phyloP scores from a whole-genome alignment of 208 protist genomes.

The Trypanosoma boissoni region DNA sequence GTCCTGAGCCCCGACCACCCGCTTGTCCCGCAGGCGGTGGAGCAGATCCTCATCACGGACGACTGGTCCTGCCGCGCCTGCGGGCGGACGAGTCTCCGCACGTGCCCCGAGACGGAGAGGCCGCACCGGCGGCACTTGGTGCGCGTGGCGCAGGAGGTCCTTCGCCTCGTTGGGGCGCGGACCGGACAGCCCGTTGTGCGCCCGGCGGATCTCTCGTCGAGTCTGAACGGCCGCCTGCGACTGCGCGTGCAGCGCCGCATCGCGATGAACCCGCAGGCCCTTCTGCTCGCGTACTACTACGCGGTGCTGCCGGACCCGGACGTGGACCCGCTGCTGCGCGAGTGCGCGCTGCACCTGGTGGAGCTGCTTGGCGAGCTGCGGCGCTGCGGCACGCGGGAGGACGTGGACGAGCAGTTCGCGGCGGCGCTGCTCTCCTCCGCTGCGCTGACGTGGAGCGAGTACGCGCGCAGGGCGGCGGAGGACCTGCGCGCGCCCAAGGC shows the following conservation, averaged over 20 bases:
- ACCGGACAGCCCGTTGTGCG: constrained; percentile 53
- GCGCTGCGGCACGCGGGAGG: constrained; percentile 32
- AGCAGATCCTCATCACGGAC: constrained; percentile 77
- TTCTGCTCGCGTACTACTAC: constrained; percentile 74
- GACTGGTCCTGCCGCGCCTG: constrained; percentile 58
- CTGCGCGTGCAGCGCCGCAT: constrained; percentile 59
- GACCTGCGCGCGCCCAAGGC: constrained; percentile 16
- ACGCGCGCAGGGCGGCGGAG: constrained; percentile 22
- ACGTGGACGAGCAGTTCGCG: constrained; percentile 39
- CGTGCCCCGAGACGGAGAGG: constrained; percentile 49
- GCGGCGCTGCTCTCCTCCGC: constrained; percentile 52
- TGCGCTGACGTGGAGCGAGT: constrained; percentile 56
- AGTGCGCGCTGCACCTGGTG: constrained; percentile 68
- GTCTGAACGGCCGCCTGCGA: constrained; percentile 52
- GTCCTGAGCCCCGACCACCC: constrained; percentile 29
- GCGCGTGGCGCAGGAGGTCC: constrained; percentile 45
- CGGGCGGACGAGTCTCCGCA: constrained; percentile 25
- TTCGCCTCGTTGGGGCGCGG: constrained; percentile 50
- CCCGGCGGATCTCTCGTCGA: constrained; percentile 43
- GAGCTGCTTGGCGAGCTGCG: constrained; percentile 56
- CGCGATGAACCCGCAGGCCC: constrained; percentile 63
- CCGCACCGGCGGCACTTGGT: constrained; percentile 74
- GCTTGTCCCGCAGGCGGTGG: constrained; percentile 38
- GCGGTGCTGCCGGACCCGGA: constrained; percentile 29
- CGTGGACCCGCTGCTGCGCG: constrained; percentile 29